These are phyloP conservation scores for Trichoderma simmonsii DNA, from an alignment of 2,329 filamentous ascomycete species.

Conservation along the genomic window DNA sequence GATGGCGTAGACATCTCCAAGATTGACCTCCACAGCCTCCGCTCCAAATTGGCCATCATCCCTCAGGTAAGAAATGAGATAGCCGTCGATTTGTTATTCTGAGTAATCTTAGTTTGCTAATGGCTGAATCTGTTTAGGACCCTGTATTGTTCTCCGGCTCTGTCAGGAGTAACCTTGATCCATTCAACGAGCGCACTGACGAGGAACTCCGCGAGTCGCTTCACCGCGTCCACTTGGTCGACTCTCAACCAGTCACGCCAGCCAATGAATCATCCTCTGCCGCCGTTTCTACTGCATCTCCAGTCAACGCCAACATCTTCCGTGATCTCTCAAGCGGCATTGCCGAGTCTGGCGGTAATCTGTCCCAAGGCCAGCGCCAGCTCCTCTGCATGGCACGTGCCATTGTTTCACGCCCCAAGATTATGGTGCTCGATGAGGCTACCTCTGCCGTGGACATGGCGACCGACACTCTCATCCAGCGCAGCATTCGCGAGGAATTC, in stretches of 20 bases:
- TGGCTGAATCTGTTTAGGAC: constrained; percentile 47
- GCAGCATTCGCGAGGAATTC: constrained; percentile 69
- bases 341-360: constrained; percentile 69
- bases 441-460: constrained; percentile 76
- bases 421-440: constrained; percentile 79
- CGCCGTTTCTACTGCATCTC: constrained; percentile 30
- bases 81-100: neutral
- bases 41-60: constrained; percentile 75
- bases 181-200: constrained; percentile 69
- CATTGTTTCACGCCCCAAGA: constrained; percentile 68
- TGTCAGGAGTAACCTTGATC: constrained; percentile 72
- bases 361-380: constrained; percentile 74
- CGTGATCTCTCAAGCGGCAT: constrained; percentile 59
- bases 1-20: constrained; percentile 73
- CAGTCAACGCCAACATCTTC: constrained; percentile 64
- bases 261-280: constrained; percentile 39
- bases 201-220: constrained; percentile 67
- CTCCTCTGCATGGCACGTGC: constrained; percentile 71
- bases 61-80: constrained; percentile 49
- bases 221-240: constrained; percentile 65
- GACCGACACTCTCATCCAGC: constrained; percentile 71
- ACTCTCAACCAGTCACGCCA: constrained; percentile 40
- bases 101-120: neutral
- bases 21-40: constrained; percentile 65
- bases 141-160: constrained; percentile 80